These are phyloP conservation scores for Malassezia equina DNA, from an alignment of 1,284 basidiomycete genomes.

Conservation along the genomic window DNA sequence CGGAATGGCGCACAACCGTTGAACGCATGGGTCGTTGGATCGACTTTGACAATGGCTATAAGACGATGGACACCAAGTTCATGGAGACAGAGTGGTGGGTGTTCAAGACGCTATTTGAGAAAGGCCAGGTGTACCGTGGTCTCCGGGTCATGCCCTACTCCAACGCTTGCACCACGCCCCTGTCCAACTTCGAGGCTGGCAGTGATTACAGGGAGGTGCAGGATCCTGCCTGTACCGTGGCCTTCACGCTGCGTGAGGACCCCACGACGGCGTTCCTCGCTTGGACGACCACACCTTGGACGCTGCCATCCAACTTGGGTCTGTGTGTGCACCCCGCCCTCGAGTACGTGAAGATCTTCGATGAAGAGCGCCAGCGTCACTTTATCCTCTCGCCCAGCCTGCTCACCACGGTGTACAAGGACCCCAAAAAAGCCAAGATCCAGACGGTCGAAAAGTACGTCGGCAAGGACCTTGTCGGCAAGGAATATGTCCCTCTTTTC, in stretches of 20 bases:
- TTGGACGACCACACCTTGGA: conserved; percentile 99
- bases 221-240: conserved; percentile 86
- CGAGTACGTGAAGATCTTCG: conserved; percentile 94
- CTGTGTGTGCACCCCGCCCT: conserved; percentile 93
- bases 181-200: conserved; percentile 97
- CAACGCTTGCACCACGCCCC: conserved; percentile 84
- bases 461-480: conserved; percentile 86
- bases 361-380: conserved; percentile 73
- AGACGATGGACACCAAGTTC: conserved; percentile 82
- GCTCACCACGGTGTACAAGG: conserved; percentile 85
- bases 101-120: conserved; percentile 84
- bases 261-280: conserved; percentile 81
- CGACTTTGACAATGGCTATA: conserved; percentile 99
- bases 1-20: conserved; percentile 86
- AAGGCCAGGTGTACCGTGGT: conserved; percentile 87
- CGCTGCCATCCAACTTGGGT: conserved; percentile 85
- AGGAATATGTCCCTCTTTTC: conserved; percentile 90
- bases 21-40: conserved; percentile 99
- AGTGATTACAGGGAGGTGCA: conserved; percentile 84
- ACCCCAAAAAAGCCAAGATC: conserved; percentile 92
- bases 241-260: conserved; percentile 87
- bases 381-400: conserved; percentile 87
- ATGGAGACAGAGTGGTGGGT: conserved; percentile 99
- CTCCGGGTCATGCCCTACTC: conserved; percentile 97
- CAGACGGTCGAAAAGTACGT: conserved; percentile 74